A percentile compares a stretch with the other conserved stretches of the same genome.
These are phyloP conservation scores for Sclerotinia glacialis DNA, from an alignment of 2,329 filamentous ascomycete genomes.

Conservation along the genomic window DNA sequence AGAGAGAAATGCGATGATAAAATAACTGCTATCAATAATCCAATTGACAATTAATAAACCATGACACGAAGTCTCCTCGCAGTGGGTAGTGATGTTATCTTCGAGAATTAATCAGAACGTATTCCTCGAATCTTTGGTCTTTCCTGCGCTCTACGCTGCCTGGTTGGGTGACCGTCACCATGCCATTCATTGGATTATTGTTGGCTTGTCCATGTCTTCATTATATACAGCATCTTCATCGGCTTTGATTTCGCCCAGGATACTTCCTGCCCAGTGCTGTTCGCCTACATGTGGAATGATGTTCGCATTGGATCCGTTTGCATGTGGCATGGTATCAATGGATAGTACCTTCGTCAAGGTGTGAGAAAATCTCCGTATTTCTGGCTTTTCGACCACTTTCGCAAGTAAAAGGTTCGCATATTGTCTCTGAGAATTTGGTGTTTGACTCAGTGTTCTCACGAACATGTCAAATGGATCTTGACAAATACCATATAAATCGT, in stretches of 20 bases:
- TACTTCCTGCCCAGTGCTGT: constrained; percentile 30
- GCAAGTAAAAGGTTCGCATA: constrained; percentile 46
- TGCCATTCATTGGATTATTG: background rate
- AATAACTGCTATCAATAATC: background rate
- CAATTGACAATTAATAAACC: background rate
- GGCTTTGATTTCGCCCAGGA: constrained; percentile 30
- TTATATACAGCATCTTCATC: background rate
- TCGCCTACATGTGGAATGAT: background rate
- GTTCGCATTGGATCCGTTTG: background rate
- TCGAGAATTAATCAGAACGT: background rate
- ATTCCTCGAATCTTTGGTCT: background rate
- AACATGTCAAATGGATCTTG: constrained; percentile 47
- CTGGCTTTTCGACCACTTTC: constrained; percentile 44
- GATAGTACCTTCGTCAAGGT: constrained; percentile 23
- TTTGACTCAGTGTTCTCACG: constrained; percentile 45
- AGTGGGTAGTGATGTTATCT: background rate
- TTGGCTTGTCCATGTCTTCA: background rate
- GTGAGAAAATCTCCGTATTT: constrained; percentile 32
- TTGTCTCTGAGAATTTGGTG: constrained; percentile 45
- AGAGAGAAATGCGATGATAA: background rate
- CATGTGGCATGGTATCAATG: background rate
- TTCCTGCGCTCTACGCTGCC: background rate
- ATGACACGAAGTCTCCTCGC: background rate
- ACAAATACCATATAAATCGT: constrained; percentile 35
- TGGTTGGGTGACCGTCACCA: background rate